Evolutionary conservation across 176 grass and related monocot species (phyloP), one percentile per base, ranked within the genome.

Genomic region (Aegilops tauschii): DNA sequence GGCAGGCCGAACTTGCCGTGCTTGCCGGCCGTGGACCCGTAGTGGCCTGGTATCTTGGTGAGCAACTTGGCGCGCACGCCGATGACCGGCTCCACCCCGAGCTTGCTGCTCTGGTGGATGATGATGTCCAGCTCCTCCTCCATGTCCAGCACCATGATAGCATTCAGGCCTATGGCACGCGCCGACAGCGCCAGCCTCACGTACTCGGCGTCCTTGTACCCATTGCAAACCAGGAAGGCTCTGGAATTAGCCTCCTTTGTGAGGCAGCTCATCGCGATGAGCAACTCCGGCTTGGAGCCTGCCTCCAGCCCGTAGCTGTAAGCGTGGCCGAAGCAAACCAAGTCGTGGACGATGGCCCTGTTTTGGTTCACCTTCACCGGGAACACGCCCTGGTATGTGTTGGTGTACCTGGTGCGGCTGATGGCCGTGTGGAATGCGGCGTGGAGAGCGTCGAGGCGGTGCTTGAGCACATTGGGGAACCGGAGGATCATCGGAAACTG

Each of bases 401-500:
- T 2, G 5, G 32, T 88, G 39, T 42, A 88, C 7, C 32, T 6
- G 3, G 78, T 77, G 44, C 29, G 0, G 2, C 65, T 35, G 30
- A 88, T 83, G 27, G 86, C 86, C 3, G 25, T 34, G n/a, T 11
- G 39, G 56, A 88, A 88, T 20, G 86, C 86, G 10, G 20, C 4
- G 47, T 88, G 52, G 31, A 88, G 86, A 23, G 86, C 76, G 1
- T 21, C 6, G 61, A 88, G 36, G 21, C 80, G 80, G 69, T 88
- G 70, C n/a, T 66, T 88, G 58, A 88, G 70, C 40, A 88, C 79
- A 20, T 83, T 69, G 13, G 86, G 86, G 80, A 88, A 88, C 20
- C 86, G 86, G 59, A 88, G 67, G 47, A 88, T 83, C 42, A 88
- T 71, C 13, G 86, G 86, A 14, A 83, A 68, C 58, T 88, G 86